Evolutionary conservation across 1,139 yeast species (phyloP).

Genomic region (Zygotorulaspora mrakii): DNA sequence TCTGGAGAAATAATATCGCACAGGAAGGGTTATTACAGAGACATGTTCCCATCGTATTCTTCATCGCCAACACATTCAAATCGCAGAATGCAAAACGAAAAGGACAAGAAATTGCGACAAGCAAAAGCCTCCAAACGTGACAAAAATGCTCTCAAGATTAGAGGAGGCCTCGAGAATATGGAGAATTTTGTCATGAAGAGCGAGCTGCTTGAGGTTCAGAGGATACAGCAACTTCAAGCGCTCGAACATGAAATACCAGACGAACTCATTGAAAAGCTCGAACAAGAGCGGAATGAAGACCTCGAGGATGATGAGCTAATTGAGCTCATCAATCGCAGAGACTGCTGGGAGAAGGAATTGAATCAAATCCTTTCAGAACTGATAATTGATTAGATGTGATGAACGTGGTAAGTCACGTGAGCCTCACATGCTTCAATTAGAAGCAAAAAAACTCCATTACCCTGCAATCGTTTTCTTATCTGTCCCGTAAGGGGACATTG

Average conservation of each 20-base stretch:
- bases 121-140: slow-evolving; percentile 13
- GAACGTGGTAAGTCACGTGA: slow-evolving; percentile 11
- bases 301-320: slow-evolving; percentile 29
- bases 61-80: slow-evolving; percentile 12
- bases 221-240: slow-evolving; percentile 24
- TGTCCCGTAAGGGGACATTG: slow-evolving; percentile 2
- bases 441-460: neutral
- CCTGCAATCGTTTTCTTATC: slow-evolving; percentile 4
- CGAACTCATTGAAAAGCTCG: slow-evolving; percentile 21
- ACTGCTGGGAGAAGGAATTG: slow-evolving; percentile 23
- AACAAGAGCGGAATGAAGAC: slow-evolving; percentile 21
- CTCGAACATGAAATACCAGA: slow-evolving; percentile 21
- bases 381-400: neutral
- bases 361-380: slow-evolving; percentile 19
- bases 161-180: slow-evolving; percentile 30
- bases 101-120: slow-evolving; percentile 9
- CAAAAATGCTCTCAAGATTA: slow-evolving; percentile 13
- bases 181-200: slow-evolving; percentile 27
- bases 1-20: slow-evolving; percentile 8
- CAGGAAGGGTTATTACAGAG: slow-evolving; percentile 8
- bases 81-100: slow-evolving; percentile 7
- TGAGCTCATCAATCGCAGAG: slow-evolving; percentile 22
- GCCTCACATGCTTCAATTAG: neutral
- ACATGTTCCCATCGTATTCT: slow-evolving; percentile 11
- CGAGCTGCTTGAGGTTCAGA: slow-evolving; percentile 19